Conservation (phyloP, 2,329 filamentous ascomycete genomes). For the Elsinoe necatrix region DNA sequence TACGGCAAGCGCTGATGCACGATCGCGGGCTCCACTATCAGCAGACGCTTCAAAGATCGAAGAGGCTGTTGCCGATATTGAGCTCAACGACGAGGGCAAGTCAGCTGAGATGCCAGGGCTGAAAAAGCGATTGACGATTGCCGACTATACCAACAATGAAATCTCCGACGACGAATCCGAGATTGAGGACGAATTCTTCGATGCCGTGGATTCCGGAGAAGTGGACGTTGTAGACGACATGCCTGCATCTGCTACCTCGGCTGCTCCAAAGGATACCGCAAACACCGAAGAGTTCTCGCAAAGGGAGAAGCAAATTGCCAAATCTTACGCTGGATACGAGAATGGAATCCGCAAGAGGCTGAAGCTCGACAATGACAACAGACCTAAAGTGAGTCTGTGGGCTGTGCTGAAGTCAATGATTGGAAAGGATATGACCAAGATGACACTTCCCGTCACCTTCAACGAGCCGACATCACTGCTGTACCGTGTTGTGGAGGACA, state of each 20-base stretch:
- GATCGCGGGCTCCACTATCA: conserved; percentile 16
- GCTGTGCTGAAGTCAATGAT: conserved; percentile 98
- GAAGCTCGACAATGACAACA: conserved; percentile 83
- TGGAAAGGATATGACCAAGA: conserved; percentile 99
- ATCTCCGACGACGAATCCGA: conserved; percentile 73
- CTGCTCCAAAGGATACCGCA: conserved; percentile 19
- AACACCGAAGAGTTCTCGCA: conserved; percentile 19
- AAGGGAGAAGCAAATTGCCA: conserved; percentile 57
- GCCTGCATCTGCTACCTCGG: conserved; percentile 39
- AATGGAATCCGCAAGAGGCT: conserved; percentile 71
- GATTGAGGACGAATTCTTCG: conserved; percentile 90
- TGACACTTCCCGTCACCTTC: conserved; percentile 96
- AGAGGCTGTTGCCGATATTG: conserved; percentile 17
- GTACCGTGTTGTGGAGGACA: conserved; percentile 91
- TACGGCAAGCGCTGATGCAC: conserved; percentile 18
- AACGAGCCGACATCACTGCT: conserved; percentile 95
- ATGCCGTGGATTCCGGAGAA: conserved; percentile 88
- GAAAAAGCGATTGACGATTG: conserved; percentile 58
- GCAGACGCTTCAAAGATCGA: conserved; percentile 13
- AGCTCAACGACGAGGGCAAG: conserved; percentile 17
- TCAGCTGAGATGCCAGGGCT: conserved; percentile 17
- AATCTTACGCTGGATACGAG: conserved; percentile 83
- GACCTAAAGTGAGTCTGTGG: conserved; percentile 93
- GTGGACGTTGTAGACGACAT: conserved; percentile 68
- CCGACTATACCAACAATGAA: conserved; percentile 55